phyloP scores from a whole-genome alignment of 2,329 filamentous ascomycete species.

The Arthrobotrys entomopaga region DNA sequence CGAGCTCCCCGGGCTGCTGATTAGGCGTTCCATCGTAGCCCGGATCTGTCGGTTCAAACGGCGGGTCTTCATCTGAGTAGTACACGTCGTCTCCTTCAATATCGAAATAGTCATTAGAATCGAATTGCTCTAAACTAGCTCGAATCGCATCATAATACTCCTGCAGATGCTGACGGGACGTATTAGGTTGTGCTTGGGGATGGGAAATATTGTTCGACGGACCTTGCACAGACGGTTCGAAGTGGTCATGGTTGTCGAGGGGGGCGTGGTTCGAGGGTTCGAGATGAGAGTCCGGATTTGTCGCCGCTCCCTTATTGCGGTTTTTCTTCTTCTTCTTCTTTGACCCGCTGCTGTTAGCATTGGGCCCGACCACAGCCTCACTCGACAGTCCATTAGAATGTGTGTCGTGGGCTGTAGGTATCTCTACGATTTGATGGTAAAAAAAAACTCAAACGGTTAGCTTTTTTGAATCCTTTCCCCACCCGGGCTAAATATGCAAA shows the following conservation, averaged over 20 bases:
- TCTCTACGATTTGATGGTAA: slow-evolving; percentile 22
- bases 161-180: slow-evolving; percentile 55
- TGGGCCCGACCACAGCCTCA: slow-evolving; percentile 37
- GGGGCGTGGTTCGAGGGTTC: slow-evolving; percentile 40
- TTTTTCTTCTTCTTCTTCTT: slow-evolving; percentile 56
- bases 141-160: slow-evolving; percentile 56
- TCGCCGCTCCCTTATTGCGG: slow-evolving; percentile 52
- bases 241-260: slow-evolving; percentile 47
- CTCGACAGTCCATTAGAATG: slow-evolving; percentile 49
- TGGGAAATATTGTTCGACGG: slow-evolving; percentile 55
- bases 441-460: slow-evolving; percentile 19
- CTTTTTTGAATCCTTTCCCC: neutral
- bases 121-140: slow-evolving; percentile 55
- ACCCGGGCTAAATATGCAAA: neutral
- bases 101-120: slow-evolving; percentile 55
- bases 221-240: slow-evolving; percentile 56
- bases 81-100: slow-evolving; percentile 54
- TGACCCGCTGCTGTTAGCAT: slow-evolving; percentile 24
- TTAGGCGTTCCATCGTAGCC: slow-evolving; percentile 45
- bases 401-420: slow-evolving; percentile 48
- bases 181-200: slow-evolving; percentile 55
- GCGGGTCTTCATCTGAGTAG: slow-evolving; percentile 51
- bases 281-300: slow-evolving; percentile 45
- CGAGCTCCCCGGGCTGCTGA: slow-evolving; percentile 37
- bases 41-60: slow-evolving; percentile 40